phyloP scores from a whole-genome alignment of 768 basidiomycete species.

The Naganishia friedmannii region DNA sequence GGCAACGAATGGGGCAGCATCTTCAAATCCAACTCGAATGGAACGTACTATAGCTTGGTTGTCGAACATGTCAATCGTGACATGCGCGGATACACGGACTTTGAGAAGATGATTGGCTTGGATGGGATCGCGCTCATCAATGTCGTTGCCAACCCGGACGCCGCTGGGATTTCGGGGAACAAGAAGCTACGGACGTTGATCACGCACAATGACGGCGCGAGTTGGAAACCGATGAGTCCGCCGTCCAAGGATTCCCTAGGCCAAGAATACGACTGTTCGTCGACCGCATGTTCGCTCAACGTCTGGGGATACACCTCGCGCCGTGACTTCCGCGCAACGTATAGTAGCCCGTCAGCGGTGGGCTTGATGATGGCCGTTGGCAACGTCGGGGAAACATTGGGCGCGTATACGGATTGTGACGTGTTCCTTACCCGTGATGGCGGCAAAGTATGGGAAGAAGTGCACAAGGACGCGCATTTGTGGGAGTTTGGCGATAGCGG shows the following conservation, averaged over 20 bases:
- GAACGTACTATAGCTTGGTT: slow-evolving; percentile 89
- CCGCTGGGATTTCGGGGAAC: slow-evolving; percentile 66
- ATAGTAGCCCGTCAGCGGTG: slow-evolving; percentile 84
- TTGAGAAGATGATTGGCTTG: slow-evolving; percentile 92
- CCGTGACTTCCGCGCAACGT: slow-evolving; percentile 82
- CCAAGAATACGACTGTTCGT: slow-evolving; percentile 65
- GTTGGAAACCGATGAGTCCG: slow-evolving; percentile 78
- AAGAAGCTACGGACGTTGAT: slow-evolving; percentile 82
- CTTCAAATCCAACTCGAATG: slow-evolving; percentile 83
- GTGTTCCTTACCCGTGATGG: slow-evolving; percentile 95
- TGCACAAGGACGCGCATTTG: slow-evolving; percentile 94
- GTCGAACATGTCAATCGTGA: slow-evolving; percentile 89
- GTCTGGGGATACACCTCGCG: slow-evolving; percentile 96
- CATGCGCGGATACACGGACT: slow-evolving; percentile 81
- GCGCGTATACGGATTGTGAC: slow-evolving; percentile 78
- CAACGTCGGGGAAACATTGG: slow-evolving; percentile 82
- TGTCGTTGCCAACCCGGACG: slow-evolving; percentile 73
- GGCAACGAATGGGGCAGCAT: slow-evolving; percentile 83
- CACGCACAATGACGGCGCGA: slow-evolving; percentile 93
- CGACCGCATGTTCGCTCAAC: slow-evolving; percentile 74
- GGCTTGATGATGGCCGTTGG: slow-evolving; percentile 95
- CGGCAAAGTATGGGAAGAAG: slow-evolving; percentile 97
- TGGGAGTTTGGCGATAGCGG: slow-evolving; percentile 99
- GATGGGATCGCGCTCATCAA: slow-evolving; percentile 96
- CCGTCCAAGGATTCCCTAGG: slow-evolving; percentile 74